phyloP scores from a whole-genome alignment of 1,284 basidiomycete species.

The Erythrobasidium hasegawianum region DNA sequence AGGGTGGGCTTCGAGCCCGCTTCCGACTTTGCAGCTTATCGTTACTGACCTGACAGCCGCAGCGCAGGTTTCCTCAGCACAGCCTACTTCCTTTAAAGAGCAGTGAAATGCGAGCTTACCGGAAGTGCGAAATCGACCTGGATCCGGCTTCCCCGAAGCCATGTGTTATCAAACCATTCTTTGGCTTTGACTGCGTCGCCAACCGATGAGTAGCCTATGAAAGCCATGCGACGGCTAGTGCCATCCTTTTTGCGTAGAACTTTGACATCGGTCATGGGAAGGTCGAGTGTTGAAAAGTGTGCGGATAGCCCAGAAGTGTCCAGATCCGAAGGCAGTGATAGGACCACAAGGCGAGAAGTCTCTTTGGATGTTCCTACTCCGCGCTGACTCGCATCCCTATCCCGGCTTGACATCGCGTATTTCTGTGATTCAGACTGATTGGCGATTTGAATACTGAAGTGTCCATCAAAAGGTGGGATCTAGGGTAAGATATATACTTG shows the following conservation, averaged over 20 bases:
- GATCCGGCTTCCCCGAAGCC: slow-evolving; percentile 58
- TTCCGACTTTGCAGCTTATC: too few relatives aligned
- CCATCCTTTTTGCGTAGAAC: slow-evolving; percentile 74
- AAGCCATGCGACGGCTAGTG: slow-evolving; percentile 80
- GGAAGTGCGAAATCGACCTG: slow-evolving; percentile 69
- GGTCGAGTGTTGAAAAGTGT: slow-evolving; percentile 17
- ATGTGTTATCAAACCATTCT: slow-evolving; percentile 82
- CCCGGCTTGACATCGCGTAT: background rate
- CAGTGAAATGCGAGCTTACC: slow-evolving; percentile 50
- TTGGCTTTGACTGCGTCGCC: slow-evolving; percentile 70
- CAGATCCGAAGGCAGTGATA: slow-evolving; percentile 12
- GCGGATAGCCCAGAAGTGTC: background rate
- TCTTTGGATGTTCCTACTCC: background rate
- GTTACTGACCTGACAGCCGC: too few relatives aligned
- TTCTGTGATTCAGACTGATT: background rate
- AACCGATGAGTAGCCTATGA: slow-evolving; percentile 81
- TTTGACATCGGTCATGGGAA: slow-evolving; percentile 74
- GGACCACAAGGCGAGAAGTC: slow-evolving; percentile 10
- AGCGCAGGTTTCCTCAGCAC: too few relatives aligned
- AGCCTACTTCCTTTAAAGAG: too few relatives aligned
- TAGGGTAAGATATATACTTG: background rate
- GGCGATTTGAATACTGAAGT: too few relatives aligned
- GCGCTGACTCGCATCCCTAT: background rate
- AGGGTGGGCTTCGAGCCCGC: too few relatives aligned
- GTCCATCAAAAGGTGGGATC: too few relatives aligned